A percentile compares a stretch with the other conserved stretches of the same genome.
Conservation (phyloP, 208 protist genomes). For the Trypanosoma grayi region DNA sequence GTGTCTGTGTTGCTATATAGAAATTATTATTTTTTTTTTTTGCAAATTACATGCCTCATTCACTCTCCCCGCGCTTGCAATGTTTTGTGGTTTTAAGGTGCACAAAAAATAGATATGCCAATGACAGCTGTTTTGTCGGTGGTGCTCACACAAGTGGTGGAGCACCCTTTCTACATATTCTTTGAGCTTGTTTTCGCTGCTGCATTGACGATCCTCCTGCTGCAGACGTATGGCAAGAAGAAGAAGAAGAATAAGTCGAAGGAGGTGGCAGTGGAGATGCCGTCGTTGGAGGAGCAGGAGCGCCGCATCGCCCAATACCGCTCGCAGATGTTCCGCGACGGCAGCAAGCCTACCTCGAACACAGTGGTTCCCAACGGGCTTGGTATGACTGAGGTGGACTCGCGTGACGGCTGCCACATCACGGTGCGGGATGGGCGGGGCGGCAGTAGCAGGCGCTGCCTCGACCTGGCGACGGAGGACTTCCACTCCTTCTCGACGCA, state of each 20-base stretch:
- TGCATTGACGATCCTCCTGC: conserved; percentile 40
- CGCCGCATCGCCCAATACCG: conserved; percentile 62
- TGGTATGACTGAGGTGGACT: conserved; percentile 45
- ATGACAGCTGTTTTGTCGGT: neutral
- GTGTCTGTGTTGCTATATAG: neutral
- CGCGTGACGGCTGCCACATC: conserved; percentile 54
- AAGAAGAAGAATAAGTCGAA: conserved; percentile 13
- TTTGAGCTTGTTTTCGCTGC: conserved; percentile 66
- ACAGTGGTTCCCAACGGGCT: conserved; percentile 37
- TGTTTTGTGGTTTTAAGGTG: neutral
- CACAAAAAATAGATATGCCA: conserved; percentile 3
- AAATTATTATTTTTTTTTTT: neutral
- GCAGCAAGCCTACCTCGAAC: conserved; percentile 39
- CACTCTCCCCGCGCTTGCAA: neutral
- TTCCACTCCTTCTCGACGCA: conserved; percentile 93
- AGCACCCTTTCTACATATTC: conserved; percentile 64
- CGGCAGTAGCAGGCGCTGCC: conserved; percentile 38
- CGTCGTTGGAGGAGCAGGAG: conserved; percentile 79
- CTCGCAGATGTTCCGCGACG: conserved; percentile 53
- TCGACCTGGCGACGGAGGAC: conserved; percentile 93
- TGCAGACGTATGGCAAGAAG: conserved; percentile 20
- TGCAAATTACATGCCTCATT: neutral
- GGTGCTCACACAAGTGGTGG: conserved; percentile 35
- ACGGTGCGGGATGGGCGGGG: conserved; percentile 36
- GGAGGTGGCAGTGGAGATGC: conserved; percentile 23